Conservation (phyloP, 495 filamentous ascomycete species). For the Daldinia childiae region DNA sequence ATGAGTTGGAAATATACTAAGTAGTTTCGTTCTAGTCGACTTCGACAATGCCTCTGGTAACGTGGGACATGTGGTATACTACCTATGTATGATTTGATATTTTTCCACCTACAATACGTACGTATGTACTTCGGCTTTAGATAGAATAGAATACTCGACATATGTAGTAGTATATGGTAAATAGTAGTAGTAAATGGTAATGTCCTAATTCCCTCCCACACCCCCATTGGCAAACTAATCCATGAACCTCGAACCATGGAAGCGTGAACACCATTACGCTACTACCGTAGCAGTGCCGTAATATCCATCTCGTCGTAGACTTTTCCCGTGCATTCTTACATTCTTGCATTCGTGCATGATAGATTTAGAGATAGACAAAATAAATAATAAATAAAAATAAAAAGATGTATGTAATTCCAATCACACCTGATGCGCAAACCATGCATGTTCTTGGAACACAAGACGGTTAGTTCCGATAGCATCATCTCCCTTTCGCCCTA, state of each 20-base stretch:
- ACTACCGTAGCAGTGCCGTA: constrained; percentile 41
- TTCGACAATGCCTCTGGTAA: constrained; percentile 15
- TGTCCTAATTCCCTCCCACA: constrained; percentile 12
- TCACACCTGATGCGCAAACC: constrained; percentile 42
- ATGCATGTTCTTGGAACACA: constrained; percentile 36
- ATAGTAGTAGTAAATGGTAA: neutral
- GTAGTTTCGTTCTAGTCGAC: constrained; percentile 8
- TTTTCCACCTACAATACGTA: constrained; percentile 8
- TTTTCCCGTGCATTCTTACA: constrained; percentile 1
- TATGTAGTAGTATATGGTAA: neutral
- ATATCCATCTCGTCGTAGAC: constrained; percentile 30
- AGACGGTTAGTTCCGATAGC: constrained; percentile 40
- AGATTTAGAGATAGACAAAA: neutral
- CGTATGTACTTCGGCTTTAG: neutral
- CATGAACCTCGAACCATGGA: constrained; percentile 43
- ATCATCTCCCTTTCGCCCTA: constrained; percentile 5
- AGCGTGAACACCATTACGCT: constrained; percentile 41
- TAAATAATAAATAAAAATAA: neutral
- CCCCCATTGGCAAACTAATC: constrained; percentile 37
- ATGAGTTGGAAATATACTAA: constrained; percentile 4
- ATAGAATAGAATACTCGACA: constrained; percentile 15
- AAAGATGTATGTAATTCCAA: constrained; percentile 39
- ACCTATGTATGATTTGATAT: constrained; percentile 20
- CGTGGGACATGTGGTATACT: constrained; percentile 11
- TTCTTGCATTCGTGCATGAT: constrained; percentile 14